Evolutionary conservation across 1,284 basidiomycete species (phyloP), one percentile per base, ranked within the genome.

Genomic region (Microbotryum lychnidis-dioicae): DNA sequence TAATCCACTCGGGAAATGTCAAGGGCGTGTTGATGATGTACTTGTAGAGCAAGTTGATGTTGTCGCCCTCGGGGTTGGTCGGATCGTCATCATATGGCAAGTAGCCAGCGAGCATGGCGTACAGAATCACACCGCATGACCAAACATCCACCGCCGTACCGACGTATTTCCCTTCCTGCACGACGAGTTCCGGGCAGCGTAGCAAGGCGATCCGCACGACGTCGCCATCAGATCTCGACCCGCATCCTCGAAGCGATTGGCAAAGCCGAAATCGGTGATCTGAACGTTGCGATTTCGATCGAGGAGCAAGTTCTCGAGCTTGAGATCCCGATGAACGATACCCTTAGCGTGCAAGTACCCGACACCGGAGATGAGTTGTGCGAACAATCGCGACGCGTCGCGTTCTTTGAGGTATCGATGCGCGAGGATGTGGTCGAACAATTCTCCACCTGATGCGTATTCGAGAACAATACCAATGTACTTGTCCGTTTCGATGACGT

Each of bases 21-120:
- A 97, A 84, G 2, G 89, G 87, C 1, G 93, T 97, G 79, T 86
- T 91, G 77, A 97, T 88, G 76, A 99, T 99, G 78, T 99, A 99
- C 76, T 90, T 92, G 84, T 98, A 99, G 56, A 99, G 80, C n/a
- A 97, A 81, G 74, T 97, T 98, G 81, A 98, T 98, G 78, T 98
- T 98, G 79, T 98, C 93, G 61, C 96, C 96, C 67, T 98, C 96
- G 4, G 96, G 96, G 76, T 98, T 99, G 37, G 87, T 87, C 1
- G 96, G 96, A 77, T 99, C 96, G 75, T 98, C 96, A 76, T 98
- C 96, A 76, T 97, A 99, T n/a, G 96, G 96, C 37, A 99, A 85
- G 74, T 98, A 98, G 9, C 96, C 96, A 2, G 94, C 92, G 14
- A 98, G 84, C 94, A 99, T 98, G 60, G 96, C 96, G 75, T 97